These are phyloP conservation scores for Actinomortierella wolfii DNA, from an alignment of 371 early-diverging fungal genomes.

Conservation along the genomic window DNA sequence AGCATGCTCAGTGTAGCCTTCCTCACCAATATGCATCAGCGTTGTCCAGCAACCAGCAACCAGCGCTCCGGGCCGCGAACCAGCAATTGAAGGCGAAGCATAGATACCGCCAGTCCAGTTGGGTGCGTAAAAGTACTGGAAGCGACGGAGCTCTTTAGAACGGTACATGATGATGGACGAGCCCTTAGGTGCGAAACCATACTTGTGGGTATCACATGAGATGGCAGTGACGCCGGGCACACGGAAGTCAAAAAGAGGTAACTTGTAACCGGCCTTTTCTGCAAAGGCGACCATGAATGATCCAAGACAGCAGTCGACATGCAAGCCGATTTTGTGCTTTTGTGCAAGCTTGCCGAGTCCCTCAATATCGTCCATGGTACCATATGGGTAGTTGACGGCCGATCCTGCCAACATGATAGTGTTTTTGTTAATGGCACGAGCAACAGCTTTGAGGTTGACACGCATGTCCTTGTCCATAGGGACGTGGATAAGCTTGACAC, in stretches of 20 bases:
- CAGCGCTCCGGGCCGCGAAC: slow-evolving; percentile 91
- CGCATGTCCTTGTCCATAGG: slow-evolving; percentile 81
- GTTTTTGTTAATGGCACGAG: slow-evolving; percentile 83
- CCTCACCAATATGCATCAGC: slow-evolving; percentile 83
- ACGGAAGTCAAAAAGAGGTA: slow-evolving; percentile 87
- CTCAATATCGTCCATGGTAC: slow-evolving; percentile 91
- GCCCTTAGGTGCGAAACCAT: slow-evolving; percentile 97
- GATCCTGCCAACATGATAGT: slow-evolving; percentile 95
- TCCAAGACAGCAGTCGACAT: slow-evolving; percentile 97
- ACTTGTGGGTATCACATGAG: slow-evolving; percentile 97
- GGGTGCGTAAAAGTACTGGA: slow-evolving; percentile 88
- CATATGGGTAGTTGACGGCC: slow-evolving; percentile 92
- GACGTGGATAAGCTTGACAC: slow-evolving; percentile 82
- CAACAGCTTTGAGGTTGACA: slow-evolving; percentile 77
- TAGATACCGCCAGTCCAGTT: slow-evolving; percentile 98
- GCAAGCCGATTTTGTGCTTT: slow-evolving; percentile 84
- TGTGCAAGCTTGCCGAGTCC: slow-evolving; percentile 82
- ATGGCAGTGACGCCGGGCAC: slow-evolving; percentile 95
- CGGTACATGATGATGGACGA: slow-evolving; percentile 95
- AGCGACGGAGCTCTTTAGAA: slow-evolving; percentile 75
- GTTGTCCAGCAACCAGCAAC: slow-evolving; percentile 98
- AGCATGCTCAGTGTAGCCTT: slow-evolving; percentile 86
- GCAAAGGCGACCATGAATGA: slow-evolving; percentile 94
- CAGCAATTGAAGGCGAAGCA: slow-evolving; percentile 92
- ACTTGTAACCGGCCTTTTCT: slow-evolving; percentile 88